phyloP scores from a whole-genome alignment of 2,329 filamentous ascomycete species.

The Pezicula neosporulosa region DNA sequence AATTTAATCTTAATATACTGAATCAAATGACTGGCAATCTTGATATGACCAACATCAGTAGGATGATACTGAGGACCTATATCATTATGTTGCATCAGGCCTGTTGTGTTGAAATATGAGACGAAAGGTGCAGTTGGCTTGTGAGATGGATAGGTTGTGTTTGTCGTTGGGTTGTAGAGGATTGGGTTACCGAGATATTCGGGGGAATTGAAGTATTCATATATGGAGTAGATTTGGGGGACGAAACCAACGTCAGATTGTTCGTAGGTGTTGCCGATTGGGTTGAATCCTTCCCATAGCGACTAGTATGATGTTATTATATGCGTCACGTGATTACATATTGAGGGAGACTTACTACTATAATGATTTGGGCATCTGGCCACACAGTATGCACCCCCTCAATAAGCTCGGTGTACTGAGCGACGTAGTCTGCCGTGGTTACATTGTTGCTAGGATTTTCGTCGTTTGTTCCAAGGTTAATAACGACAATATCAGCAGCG shows the following conservation, averaged over 20 bases:
- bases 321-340: slow-evolving; percentile 28
- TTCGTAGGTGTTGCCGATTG: slow-evolving; percentile 45
- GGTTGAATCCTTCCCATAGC: slow-evolving; percentile 51
- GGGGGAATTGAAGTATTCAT: slow-evolving; percentile 48
- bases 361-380: slow-evolving; percentile 40
- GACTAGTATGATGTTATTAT: slow-evolving; percentile 30
- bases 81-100: slow-evolving; percentile 60
- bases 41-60: slow-evolving; percentile 58
- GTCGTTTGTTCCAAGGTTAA: slow-evolving; percentile 46
- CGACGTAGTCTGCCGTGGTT: slow-evolving; percentile 33
- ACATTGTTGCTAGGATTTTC: slow-evolving; percentile 39
- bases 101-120: slow-evolving; percentile 58
- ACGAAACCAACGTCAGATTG: slow-evolving; percentile 41
- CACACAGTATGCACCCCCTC: slow-evolving; percentile 43
- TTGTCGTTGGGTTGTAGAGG: slow-evolving; percentile 37
- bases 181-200: slow-evolving; percentile 36
- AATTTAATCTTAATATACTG: slow-evolving; percentile 54
- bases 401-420: slow-evolving; percentile 40
- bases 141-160: slow-evolving; percentile 30
- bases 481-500: slow-evolving; percentile 41
- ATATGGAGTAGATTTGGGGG: slow-evolving; percentile 46
- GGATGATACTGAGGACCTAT: slow-evolving; percentile 56
- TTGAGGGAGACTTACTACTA: slow-evolving; percentile 37
- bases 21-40: slow-evolving; percentile 55
- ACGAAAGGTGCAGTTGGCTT: slow-evolving; percentile 40